Percentiles rank a stretch among this genome's conserved stretches.
These are phyloP conservation scores for Lentinula detonsa DNA, from an alignment of 768 basidiomycete genomes.

Conservation along the genomic window DNA sequence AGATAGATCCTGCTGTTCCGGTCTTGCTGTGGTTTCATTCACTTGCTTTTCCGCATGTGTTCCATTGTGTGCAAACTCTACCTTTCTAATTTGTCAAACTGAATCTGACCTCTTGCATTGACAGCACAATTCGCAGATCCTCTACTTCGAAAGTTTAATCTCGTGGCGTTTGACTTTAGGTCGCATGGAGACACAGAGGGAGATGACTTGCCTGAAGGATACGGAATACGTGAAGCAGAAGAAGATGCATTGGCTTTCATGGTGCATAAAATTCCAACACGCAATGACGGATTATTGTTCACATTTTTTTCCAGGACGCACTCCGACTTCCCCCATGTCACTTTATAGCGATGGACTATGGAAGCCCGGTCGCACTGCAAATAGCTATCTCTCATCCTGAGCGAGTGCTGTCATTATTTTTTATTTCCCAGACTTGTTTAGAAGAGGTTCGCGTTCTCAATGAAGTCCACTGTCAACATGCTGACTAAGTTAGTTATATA, in stretches of 20 bases:
- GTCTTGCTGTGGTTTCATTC: constrained; percentile 32
- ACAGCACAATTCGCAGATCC: constrained; percentile 30
- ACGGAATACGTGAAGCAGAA: constrained; percentile 18
- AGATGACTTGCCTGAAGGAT: constrained; percentile 10
- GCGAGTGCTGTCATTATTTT: constrained; percentile 18
- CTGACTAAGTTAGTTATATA: not conserved
- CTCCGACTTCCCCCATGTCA: constrained; percentile 20
- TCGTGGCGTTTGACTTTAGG: constrained; percentile 22
- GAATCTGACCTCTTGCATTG: not conserved
- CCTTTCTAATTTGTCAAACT: too few species aligned
- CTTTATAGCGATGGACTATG: constrained; percentile 21
- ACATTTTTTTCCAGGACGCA: constrained; percentile 15
- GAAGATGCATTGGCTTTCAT: constrained; percentile 22
- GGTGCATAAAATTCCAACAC: constrained; percentile 7
- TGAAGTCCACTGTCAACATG: not conserved
- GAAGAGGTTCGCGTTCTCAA: constrained; percentile 16
- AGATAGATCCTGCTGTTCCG: constrained; percentile 27
- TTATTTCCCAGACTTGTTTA: constrained; percentile 19
- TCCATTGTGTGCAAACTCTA: constrained; percentile 23
- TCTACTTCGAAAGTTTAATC: constrained; percentile 22
- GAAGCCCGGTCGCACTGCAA: constrained; percentile 18
- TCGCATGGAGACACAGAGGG: constrained; percentile 20
- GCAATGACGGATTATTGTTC: not conserved
- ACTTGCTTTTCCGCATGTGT: constrained; percentile 25
- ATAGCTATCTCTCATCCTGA: constrained; percentile 18